These are phyloP conservation scores for Crithidia bombi DNA, from an alignment of 208 protist genomes.

Conservation along the genomic window DNA sequence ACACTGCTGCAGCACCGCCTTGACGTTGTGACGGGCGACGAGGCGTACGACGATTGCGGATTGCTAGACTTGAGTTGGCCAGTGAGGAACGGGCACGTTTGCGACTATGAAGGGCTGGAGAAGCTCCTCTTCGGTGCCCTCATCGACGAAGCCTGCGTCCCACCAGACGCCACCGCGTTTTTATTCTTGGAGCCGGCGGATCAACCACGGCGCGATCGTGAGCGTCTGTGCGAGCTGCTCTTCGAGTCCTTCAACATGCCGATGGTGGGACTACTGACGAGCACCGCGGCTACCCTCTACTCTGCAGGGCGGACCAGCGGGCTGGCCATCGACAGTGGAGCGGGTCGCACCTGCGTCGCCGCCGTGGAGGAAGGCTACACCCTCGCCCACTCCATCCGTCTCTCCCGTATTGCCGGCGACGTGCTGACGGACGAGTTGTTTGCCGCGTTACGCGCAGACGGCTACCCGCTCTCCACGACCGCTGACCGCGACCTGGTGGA, in stretches of 20 bases:
- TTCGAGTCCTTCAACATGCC: constrained; percentile 98
- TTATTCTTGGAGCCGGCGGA: constrained; percentile 98
- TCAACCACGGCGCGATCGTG: constrained; percentile 93
- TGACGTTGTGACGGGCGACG: constrained; percentile 74
- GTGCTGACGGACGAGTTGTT: constrained; percentile 83
- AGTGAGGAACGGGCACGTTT: constrained; percentile 68
- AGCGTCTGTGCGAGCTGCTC: constrained; percentile 94
- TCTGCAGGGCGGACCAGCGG: constrained; percentile 97
- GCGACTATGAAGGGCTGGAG: constrained; percentile 83
- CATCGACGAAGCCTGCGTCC: constrained; percentile 62
- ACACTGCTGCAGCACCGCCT: constrained; percentile 67
- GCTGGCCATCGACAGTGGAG: constrained; percentile 98
- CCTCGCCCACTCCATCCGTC: constrained; percentile 65
- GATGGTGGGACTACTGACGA: constrained; percentile 92
- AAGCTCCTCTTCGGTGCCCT: constrained; percentile 82
- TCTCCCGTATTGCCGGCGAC: constrained; percentile 74
- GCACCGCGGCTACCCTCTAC: constrained; percentile 96
- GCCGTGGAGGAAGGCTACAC: constrained; percentile 98
- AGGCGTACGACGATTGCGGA: constrained; percentile 60
- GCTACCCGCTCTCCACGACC: constrained; percentile 93
- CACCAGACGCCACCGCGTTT: constrained; percentile 59
- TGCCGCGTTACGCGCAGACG: constrained; percentile 47
- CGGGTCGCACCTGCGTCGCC: constrained; percentile 98
- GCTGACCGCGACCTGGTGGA: constrained; percentile 68
- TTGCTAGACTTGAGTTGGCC: constrained; percentile 59